Percentiles rank a stretch among this genome's conserved stretches.
Conservation (phyloP, 768 basidiomycete genomes). For the Suillus bovinus region DNA sequence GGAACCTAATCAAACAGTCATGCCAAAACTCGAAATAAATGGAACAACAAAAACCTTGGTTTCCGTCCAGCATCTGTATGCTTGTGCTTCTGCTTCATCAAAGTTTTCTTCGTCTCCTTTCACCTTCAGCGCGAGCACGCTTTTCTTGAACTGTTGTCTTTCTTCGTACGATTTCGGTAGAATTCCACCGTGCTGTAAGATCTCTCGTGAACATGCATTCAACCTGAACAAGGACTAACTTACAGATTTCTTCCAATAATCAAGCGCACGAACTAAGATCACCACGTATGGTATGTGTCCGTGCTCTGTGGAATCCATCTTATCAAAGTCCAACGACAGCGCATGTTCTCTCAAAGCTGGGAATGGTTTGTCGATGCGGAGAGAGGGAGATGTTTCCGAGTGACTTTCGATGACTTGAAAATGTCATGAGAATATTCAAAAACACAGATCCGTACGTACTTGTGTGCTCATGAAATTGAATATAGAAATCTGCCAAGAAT, state of each 20-base stretch:
- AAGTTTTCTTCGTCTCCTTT: conserved; percentile 96
- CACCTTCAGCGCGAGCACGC: conserved; percentile 59
- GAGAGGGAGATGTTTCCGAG: conserved; percentile 68
- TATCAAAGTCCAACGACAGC: conserved; percentile 64
- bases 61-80: conserved; percentile 75
- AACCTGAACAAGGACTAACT: conserved; percentile 23
- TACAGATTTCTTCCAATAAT: conserved; percentile 81
- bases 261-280: conserved; percentile 79
- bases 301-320: conserved; percentile 88
- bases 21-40: conserved; percentile 9
- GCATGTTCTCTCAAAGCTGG: conserved; percentile 77
- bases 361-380: conserved; percentile 91
- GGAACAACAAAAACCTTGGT: conserved; percentile 37
- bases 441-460: conserved; percentile 46
- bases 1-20: conserved; percentile 49
- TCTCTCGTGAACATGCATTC: background rate
- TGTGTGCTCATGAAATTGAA: conserved; percentile 88
- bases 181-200: conserved; percentile 61
- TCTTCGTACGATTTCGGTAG: conserved; percentile 58
- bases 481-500: conserved; percentile 85
- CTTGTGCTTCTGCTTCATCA: conserved; percentile 90
- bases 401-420: conserved; percentile 83
- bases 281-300: conserved; percentile 89
- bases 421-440: background rate
- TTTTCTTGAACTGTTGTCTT: conserved; percentile 75